Base-by-base conservation (phyloP, 2,329 filamentous ascomycete genomes). In the Beauveria scarabaeidicola region DNA sequence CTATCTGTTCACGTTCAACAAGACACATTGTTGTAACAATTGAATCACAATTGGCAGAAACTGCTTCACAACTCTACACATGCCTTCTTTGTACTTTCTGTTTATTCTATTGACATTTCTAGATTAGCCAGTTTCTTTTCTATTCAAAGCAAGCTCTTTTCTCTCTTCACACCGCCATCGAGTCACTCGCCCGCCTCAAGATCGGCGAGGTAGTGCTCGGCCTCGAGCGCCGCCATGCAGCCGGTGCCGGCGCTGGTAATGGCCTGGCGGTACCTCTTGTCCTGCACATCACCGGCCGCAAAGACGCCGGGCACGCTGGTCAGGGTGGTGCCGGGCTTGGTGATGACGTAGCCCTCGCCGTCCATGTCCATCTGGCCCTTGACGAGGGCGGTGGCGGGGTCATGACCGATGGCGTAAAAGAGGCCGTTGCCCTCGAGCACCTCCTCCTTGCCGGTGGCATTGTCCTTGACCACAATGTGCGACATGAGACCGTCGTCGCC, bases 381-480 rank as follows among this genome's bases (percentile, higher is more conserved):
- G 76, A 99, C 88, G 44, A 99, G 81, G n/a, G 76, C 70, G 0
- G 91, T 97, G 52, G 94, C 95, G 13, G 94, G 94, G 72, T 97
- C 93, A 77, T 99, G 94, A 25, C 94, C 94, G 57, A 99, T 88
- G 69, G 95, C 94, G 75, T 99, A 99, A 77, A 99, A 99, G 25
- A 99, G 81, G 29, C 94, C 94, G 74, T 89, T 96, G 54, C 93
- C 93, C 66, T 91, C 86, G 52, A 97, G 78, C n/a, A 87, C 87
- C 80, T 96, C 89, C 73, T 89, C 83, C 72, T 86, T 77, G 63
- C 90, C 91, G 23, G 86, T 89, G 68, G 81, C 77, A 61, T 85
- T 85, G 76, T 97, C 84, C 81, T 89, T 90, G 72, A 99, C 81
- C 58, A 89, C 84, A 66, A 99, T 78, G 70, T 91, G 87, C 72